These are phyloP conservation scores for Aspergillus wentii DNA, from an alignment of 495 filamentous ascomycete species.

Conservation along the genomic window DNA sequence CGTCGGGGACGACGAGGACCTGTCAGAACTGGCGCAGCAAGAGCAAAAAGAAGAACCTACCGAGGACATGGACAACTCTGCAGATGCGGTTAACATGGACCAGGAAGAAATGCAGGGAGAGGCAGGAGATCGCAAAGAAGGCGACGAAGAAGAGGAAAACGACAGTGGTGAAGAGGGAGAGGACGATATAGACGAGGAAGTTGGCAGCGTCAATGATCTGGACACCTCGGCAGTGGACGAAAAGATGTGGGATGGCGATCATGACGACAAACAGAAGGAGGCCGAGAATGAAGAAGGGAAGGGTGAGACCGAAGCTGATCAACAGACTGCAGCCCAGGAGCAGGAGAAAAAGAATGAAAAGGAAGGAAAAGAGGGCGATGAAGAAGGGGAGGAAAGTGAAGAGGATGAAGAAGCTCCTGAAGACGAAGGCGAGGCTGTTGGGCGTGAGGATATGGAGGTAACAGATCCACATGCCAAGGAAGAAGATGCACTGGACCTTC, in stretches of 20 bases:
- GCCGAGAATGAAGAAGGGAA: constrained; percentile 69
- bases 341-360: constrained; percentile 40
- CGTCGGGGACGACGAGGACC: constrained; percentile 85
- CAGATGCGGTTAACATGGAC: constrained; percentile 92
- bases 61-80: constrained; percentile 61
- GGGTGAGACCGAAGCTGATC: constrained; percentile 58
- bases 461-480: constrained; percentile 72
- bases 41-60: constrained; percentile 54
- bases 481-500: constrained; percentile 58
- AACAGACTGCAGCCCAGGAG: constrained; percentile 56
- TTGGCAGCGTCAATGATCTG: constrained; percentile 82
- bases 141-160: constrained; percentile 62
- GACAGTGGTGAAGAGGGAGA: constrained; percentile 48
- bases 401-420: constrained; percentile 54
- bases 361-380: constrained; percentile 46
- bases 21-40: constrained; percentile 87
- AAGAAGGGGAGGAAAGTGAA: constrained; percentile 51
- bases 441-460: constrained; percentile 55
- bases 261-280: constrained; percentile 72
- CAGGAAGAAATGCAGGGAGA: constrained; percentile 66
- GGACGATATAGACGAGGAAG: constrained; percentile 78
- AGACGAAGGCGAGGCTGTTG: constrained; percentile 58
- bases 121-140: constrained; percentile 52
- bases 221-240: constrained; percentile 89
- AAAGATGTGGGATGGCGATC: constrained; percentile 92